A percentile compares a stretch with the other conserved stretches of the same genome.
These are phyloP conservation scores for Dendrobium huoshanense DNA, from an alignment of 106 monocot genomes.

Conservation along the genomic window DNA sequence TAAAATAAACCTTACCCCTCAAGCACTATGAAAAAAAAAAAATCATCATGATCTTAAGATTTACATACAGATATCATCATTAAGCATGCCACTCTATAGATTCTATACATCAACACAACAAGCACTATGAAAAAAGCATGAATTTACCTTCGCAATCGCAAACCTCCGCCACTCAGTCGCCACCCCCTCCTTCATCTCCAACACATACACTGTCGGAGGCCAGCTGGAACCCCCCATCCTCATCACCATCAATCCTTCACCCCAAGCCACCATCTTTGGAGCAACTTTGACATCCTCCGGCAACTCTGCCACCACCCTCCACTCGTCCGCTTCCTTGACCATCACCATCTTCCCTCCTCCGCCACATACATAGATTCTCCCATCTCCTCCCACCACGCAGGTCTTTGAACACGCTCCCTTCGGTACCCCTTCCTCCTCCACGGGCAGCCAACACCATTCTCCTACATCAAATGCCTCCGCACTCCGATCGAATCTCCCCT, in stretches of 20 bases:
- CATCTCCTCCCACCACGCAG: constrained; percentile 24
- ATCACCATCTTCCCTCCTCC: constrained; percentile 20
- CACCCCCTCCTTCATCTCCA: constrained; percentile 2
- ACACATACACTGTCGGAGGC: constrained; percentile 15
- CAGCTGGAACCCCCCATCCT: constrained; percentile 25
- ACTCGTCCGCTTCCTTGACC: constrained; percentile 22
- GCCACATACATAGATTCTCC: constrained; percentile 29
- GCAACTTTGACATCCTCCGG: constrained; percentile 28
- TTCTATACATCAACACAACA: constrained; percentile 16
- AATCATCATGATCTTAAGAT: not conserved
- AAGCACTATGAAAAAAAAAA: no score
- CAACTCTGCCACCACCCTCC: constrained; percentile 31
- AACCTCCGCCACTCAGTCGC: constrained; percentile 17
- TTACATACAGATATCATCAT: not conserved
- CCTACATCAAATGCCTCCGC: constrained; percentile 23
- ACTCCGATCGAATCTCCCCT: constrained; percentile 25
- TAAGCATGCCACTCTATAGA: not conserved
- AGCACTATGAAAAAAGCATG: constrained; percentile 26
- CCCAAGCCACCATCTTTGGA: constrained; percentile 14
- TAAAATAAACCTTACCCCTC: no score
- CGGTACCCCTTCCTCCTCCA: constrained; percentile 33
- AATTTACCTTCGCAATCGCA: constrained; percentile 23
- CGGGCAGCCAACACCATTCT: constrained; percentile 20
- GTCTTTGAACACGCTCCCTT: constrained; percentile 15
- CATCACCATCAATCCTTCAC: constrained; percentile 17